Percentiles rank a stretch among this genome's conserved stretches.
phyloP scores from a whole-genome alignment of 2,329 filamentous ascomycete species.

The Colletotrichum tropicale region DNA sequence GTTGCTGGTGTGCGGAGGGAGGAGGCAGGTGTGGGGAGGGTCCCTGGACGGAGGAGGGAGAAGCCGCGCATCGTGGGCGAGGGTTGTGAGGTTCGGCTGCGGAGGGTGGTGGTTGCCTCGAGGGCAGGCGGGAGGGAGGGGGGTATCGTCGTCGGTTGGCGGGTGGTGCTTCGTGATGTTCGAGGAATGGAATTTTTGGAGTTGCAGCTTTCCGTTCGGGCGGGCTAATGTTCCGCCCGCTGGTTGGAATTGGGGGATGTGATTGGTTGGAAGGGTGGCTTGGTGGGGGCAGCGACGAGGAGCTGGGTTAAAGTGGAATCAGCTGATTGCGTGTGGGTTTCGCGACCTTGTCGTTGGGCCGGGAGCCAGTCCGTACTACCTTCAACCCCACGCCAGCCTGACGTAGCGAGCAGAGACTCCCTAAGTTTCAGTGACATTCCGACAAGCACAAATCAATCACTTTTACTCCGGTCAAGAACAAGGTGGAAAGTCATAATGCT shows the following conservation, averaged over 20 bases:
- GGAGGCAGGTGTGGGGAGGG: background rate
- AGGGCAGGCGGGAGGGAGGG: background rate
- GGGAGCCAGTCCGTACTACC: background rate
- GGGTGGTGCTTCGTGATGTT: background rate
- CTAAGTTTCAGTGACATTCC: background rate
- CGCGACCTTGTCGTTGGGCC: slow-evolving; percentile 24
- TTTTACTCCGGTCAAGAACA: background rate
- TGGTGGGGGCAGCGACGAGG: background rate
- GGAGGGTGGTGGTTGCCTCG: background rate
- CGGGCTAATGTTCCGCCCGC: slow-evolving; percentile 6
- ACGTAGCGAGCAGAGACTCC: background rate
- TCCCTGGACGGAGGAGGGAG: background rate
- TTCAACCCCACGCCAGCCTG: background rate
- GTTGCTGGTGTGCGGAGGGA: background rate
- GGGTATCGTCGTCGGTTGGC: background rate
- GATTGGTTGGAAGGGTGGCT: background rate
- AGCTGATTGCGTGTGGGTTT: slow-evolving; percentile 38
- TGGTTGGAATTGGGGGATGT: background rate
- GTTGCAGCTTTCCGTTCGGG: background rate
- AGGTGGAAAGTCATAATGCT: slow-evolving; percentile 45
- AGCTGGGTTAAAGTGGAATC: slow-evolving; percentile 24
- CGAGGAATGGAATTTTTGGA: slow-evolving; percentile 8
- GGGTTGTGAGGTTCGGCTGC: slow-evolving; percentile 13
- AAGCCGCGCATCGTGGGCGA: background rate
- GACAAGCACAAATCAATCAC: background rate